phyloP scores from a whole-genome alignment of 495 filamentous ascomycete genomes.

The Xylaria longipes region DNA sequence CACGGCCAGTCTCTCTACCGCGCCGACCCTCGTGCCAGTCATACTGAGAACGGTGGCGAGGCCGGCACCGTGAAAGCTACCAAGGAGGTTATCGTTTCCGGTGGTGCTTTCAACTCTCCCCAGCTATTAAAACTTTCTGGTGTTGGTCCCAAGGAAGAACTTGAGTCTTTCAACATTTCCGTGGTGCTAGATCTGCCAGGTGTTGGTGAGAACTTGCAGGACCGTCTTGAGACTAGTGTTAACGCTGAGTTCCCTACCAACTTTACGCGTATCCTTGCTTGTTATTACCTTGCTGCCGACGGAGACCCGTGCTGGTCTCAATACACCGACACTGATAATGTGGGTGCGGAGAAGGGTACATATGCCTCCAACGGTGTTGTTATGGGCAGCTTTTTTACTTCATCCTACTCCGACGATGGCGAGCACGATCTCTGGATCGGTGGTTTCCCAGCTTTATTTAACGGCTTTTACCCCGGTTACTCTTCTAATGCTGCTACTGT shows the following conservation, averaged over 20 bases:
- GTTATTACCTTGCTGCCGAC: slow-evolving; percentile 51
- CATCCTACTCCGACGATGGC: slow-evolving; percentile 43
- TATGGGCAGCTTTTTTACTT: slow-evolving; percentile 54
- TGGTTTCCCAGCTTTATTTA: slow-evolving; percentile 60
- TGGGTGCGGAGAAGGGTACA: slow-evolving; percentile 49
- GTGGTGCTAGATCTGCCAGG: slow-evolving; percentile 62
- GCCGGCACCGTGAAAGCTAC: slow-evolving; percentile 55
- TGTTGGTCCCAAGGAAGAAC: slow-evolving; percentile 59
- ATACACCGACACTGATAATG: slow-evolving; percentile 45
- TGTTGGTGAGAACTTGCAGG: slow-evolving; percentile 72
- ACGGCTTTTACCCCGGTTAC: slow-evolving; percentile 58
- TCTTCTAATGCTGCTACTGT: slow-evolving; percentile 35
- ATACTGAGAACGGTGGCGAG: slow-evolving; percentile 41
- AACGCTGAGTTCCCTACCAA: slow-evolving; percentile 51
- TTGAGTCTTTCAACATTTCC: slow-evolving; percentile 55
- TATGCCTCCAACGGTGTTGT: slow-evolving; percentile 59
- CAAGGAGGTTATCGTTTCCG: slow-evolving; percentile 68
- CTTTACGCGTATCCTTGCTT: slow-evolving; percentile 52
- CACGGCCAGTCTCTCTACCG: slow-evolving; percentile 65
- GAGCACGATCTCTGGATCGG: slow-evolving; percentile 60
- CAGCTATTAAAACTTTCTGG: slow-evolving; percentile 70
- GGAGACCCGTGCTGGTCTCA: slow-evolving; percentile 58
- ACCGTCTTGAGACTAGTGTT: slow-evolving; percentile 65
- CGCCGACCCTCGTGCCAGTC: slow-evolving; percentile 55
- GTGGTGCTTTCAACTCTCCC: slow-evolving; percentile 66